Percentiles rank a stretch among this genome's conserved stretches.
Conservation (phyloP, 2,329 filamentous ascomycete genomes). For the Pleomassaria siparia region DNA sequence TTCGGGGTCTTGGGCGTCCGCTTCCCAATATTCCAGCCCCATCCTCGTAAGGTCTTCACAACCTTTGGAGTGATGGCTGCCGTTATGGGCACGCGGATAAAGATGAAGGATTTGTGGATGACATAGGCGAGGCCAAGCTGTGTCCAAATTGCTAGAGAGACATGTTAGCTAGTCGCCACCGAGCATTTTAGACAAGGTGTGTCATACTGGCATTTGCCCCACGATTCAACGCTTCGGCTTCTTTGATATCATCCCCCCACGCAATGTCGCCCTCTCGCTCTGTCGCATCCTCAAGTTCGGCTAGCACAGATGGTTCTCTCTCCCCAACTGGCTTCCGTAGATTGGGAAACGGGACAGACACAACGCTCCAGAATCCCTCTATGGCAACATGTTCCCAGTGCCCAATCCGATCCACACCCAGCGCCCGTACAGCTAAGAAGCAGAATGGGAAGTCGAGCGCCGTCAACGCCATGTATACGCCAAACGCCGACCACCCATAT, state of each 20-base stretch:
- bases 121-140: constrained; percentile 93
- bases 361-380: constrained; percentile 57
- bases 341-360: constrained; percentile 62
- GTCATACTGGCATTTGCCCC: constrained; percentile 71
- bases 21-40: constrained; percentile 96
- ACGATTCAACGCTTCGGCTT: constrained; percentile 62
- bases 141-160: constrained; percentile 67
- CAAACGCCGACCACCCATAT: constrained; percentile 91
- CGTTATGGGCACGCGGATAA: constrained; percentile 89
- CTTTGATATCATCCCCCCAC: constrained; percentile 55
- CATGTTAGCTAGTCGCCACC: constrained; percentile 13
- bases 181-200: neutral
- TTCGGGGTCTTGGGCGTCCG: constrained; percentile 49
- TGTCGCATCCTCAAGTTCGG: constrained; percentile 29
- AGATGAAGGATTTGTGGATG: constrained; percentile 97
- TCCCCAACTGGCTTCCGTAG: constrained; percentile 49
- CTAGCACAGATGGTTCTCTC: constrained; percentile 44
- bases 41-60: constrained; percentile 81
- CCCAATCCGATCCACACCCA: constrained; percentile 87
- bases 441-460: constrained; percentile 93
- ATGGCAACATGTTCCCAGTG: constrained; percentile 69
- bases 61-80: constrained; percentile 90
- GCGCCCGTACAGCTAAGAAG: constrained; percentile 79
- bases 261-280: constrained; percentile 32
- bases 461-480: constrained; percentile 83